These are phyloP conservation scores for Rhodocollybia butyracea DNA, from an alignment of 768 basidiomycete genomes.

Conservation along the genomic window DNA sequence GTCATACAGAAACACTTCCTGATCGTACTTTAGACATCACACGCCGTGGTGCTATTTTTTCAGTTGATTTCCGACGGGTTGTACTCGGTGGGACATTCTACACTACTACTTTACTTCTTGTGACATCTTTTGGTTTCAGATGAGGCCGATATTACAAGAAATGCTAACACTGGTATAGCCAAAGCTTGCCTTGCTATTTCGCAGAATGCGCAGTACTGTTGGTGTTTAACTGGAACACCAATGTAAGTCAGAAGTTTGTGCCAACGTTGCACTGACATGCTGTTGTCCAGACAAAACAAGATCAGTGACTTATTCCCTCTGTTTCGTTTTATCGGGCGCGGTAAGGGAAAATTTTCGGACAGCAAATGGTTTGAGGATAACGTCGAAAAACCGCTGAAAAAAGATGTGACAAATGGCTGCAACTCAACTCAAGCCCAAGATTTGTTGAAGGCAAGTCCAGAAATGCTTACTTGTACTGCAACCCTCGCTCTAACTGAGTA, in stretches of 20 bases:
- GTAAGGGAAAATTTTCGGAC: conserved; percentile 75
- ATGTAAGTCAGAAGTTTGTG: conserved; percentile 39
- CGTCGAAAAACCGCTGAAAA: conserved; percentile 77
- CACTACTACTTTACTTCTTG: background rate
- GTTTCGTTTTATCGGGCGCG: conserved; percentile 86
- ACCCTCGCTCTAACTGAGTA: conserved; percentile 26
- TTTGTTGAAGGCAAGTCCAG: background rate
- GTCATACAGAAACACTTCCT: too few species aligned
- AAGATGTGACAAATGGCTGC: conserved; percentile 71
- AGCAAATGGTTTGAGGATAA: conserved; percentile 76
- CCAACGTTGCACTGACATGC: background rate
- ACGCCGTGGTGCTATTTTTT: conserved; percentile 63
- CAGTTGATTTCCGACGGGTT: conserved; percentile 80
- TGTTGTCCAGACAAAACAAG: conserved; percentile 68
- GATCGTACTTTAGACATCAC: too few species aligned
- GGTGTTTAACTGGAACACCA: conserved; percentile 89
- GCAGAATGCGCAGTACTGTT: conserved; percentile 70
- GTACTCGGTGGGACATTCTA: conserved; percentile 63
- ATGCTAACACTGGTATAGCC: conserved; percentile 47
- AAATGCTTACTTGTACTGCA: background rate
- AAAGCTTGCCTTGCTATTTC: conserved; percentile 78
- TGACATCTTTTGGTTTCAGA: conserved; percentile 38
- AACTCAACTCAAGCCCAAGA: conserved; percentile 68
- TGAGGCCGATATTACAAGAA: conserved; percentile 94
- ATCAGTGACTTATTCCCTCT: conserved; percentile 88